Conservation (phyloP, 495 filamentous ascomycete species). For the Gamarada debralockiae region DNA sequence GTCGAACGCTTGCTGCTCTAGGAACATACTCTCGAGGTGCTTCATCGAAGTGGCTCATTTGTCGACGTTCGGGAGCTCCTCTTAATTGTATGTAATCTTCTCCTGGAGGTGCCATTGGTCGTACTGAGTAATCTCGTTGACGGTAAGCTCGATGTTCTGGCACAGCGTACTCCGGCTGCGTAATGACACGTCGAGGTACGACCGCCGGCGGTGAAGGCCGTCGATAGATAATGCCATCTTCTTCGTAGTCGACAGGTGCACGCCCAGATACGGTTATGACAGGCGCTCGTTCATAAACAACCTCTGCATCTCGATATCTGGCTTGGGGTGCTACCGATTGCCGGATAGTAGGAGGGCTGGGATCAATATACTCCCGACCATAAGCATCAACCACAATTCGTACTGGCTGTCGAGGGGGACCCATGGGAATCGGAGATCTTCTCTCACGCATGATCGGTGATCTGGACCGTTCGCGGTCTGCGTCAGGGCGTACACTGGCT, state of each 20-base stretch:
- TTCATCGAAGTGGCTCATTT: constrained; percentile 37
- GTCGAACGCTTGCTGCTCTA: constrained; percentile 32
- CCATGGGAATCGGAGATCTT: constrained; percentile 45
- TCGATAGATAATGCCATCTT: constrained; percentile 42
- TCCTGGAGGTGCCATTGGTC: constrained; percentile 32
- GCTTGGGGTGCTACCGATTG: constrained; percentile 39
- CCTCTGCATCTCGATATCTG: constrained; percentile 36
- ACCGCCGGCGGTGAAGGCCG: constrained; percentile 31
- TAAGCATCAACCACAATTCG: constrained; percentile 67
- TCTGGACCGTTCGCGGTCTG: constrained; percentile 52
- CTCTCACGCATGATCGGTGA: constrained; percentile 53
- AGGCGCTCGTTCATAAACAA: constrained; percentile 43
- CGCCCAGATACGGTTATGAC: constrained; percentile 47
- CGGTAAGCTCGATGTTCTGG: constrained; percentile 41
- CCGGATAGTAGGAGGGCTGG: constrained; percentile 37
- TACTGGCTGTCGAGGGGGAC: constrained; percentile 48
- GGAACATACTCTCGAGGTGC: constrained; percentile 35
- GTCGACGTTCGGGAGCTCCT: constrained; percentile 29
- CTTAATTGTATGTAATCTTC: constrained; percentile 37
- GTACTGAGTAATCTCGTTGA: constrained; percentile 44
- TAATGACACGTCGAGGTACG: constrained; percentile 44
- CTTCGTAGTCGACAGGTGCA: constrained; percentile 44
- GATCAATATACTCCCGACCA: constrained; percentile 64
- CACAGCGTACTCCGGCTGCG: constrained; percentile 45
- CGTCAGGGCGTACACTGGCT: constrained; percentile 39